phyloP scores from a whole-genome alignment of 2,329 filamentous ascomycete genomes.

The Periconia digitata region DNA sequence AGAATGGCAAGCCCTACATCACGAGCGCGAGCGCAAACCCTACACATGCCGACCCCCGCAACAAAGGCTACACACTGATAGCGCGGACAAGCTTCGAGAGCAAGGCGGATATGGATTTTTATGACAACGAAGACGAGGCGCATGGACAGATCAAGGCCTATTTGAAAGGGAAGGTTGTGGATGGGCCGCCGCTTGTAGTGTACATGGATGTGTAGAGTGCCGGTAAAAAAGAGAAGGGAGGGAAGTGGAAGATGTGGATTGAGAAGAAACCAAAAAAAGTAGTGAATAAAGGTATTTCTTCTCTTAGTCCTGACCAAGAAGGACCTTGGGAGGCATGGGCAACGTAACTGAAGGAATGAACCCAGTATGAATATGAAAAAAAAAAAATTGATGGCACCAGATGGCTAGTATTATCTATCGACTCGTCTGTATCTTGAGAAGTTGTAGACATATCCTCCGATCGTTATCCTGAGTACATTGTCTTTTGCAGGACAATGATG shows the following conservation, averaged over 20 bases:
- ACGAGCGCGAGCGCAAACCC: constrained; percentile 57
- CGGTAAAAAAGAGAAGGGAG: not conserved
- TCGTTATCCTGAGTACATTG: too few relatives aligned
- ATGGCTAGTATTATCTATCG: too few relatives aligned
- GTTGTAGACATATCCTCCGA: too few relatives aligned
- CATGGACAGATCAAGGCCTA: constrained; percentile 54
- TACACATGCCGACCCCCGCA: constrained; percentile 60
- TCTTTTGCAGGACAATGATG: too few relatives aligned
- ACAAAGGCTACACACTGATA: constrained; percentile 66
- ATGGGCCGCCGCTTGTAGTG: constrained; percentile 27
- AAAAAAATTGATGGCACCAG: too few relatives aligned
- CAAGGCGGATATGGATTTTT: constrained; percentile 70
- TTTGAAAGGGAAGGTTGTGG: constrained; percentile 28
- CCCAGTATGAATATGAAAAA: too few relatives aligned
- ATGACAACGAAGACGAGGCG: constrained; percentile 62
- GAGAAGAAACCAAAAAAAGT: too few relatives aligned
- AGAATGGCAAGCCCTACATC: constrained; percentile 75
- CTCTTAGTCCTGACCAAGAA: too few relatives aligned
- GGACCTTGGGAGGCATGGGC: too few relatives aligned
- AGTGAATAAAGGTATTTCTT: too few relatives aligned
- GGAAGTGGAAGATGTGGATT: not conserved
- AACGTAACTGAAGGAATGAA: too few relatives aligned
- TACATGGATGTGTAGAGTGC: constrained; percentile 32
- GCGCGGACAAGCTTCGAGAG: constrained; percentile 65
- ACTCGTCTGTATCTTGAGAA: too few relatives aligned